phyloP scores from a whole-genome alignment of 1,284 basidiomycete species.

The Hymenochaete sp. region DNA sequence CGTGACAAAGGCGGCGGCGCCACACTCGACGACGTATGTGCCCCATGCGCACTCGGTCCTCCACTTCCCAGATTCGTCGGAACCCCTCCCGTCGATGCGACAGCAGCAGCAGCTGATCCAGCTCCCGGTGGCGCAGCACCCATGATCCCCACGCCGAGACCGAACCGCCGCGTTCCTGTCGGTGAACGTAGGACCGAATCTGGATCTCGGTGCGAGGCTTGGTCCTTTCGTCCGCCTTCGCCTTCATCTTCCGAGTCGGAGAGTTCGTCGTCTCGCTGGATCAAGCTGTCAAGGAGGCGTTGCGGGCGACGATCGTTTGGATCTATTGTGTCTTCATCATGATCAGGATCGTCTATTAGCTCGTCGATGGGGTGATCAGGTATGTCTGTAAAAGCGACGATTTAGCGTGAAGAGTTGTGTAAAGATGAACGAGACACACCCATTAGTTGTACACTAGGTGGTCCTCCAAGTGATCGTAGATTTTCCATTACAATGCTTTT shows the following conservation, averaged over 20 bases:
- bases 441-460: conserved; percentile 85
- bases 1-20: too few relatives aligned
- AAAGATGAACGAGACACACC: conserved; percentile 36
- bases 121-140: conserved; percentile 48
- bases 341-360: conserved; percentile 65
- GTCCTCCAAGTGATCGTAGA: conserved; percentile 73
- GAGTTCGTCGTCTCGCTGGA: conserved; percentile 72
- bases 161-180: conserved; percentile 45
- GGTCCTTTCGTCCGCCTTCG: conserved; percentile 67
- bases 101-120: conserved; percentile 47
- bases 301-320: conserved; percentile 66
- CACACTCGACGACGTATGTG: too few relatives aligned
- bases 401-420: background rate
- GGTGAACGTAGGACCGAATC: conserved; percentile 30
- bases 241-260: conserved; percentile 86
- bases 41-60: conserved; percentile 17
- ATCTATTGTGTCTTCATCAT: conserved; percentile 74
- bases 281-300: conserved; percentile 60
- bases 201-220: conserved; percentile 45
- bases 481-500: conserved; percentile 91
- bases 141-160: conserved; percentile 61
- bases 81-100: conserved; percentile 24
- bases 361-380: conserved; percentile 76
- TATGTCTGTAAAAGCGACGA: conserved; percentile 42
- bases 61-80: conserved; percentile 8